Evolutionary conservation across 176 grass and related monocot species (phyloP), one percentile per base, ranked within the genome.

Genomic region (Oryza australiensis): DNA sequence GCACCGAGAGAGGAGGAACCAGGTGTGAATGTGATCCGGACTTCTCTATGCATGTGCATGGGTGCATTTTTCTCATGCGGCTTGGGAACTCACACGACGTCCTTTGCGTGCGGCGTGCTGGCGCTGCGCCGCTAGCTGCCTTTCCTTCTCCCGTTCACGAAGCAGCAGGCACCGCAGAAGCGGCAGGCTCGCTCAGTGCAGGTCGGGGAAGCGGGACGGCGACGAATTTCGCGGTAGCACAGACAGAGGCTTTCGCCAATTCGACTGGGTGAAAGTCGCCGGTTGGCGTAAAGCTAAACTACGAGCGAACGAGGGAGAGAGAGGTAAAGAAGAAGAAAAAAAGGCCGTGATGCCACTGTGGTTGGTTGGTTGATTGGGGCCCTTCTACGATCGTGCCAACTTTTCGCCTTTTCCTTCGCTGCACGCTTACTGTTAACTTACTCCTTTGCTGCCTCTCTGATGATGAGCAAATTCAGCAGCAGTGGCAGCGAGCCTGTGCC

Each of bases 121-220:
- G 55, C 53, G 26, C 62, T 34, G 5, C 33, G 24, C 24, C 57
- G 48, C 48, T 29, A 29, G 45, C 13, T 30, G 51, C 73, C 41
- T 26, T 64, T 67, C 26, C n/a, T n/a, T n/a, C 71, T 34, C 69
- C 40, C 63, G 22, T 37, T 37, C 3, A 24, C 9, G 55, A 59
- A 42, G 32, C 74, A 23, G 66, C 37, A 66, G 27, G 34, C 34
- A 29, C 29, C 29, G 35, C 59, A 5, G 67, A 33, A 57, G 74
- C 80, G 20, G 62, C 82, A 76, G 77, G 80, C 38, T 64, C 51
- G 62, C 22, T 62, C 76, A 22, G 77, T 68, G 77, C 72, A 28
- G 88, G 43, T 24, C 42, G 72, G 70, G 77, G 77, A 65, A 66
- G 32, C 30, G 70, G 45, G 77, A 46, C 84, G 24, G 69, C 67